A percentile compares a stretch with the other conserved stretches of the same genome.
Conservation (phyloP, 2,329 filamentous ascomycete species). For the Clonostachys solani region DNA sequence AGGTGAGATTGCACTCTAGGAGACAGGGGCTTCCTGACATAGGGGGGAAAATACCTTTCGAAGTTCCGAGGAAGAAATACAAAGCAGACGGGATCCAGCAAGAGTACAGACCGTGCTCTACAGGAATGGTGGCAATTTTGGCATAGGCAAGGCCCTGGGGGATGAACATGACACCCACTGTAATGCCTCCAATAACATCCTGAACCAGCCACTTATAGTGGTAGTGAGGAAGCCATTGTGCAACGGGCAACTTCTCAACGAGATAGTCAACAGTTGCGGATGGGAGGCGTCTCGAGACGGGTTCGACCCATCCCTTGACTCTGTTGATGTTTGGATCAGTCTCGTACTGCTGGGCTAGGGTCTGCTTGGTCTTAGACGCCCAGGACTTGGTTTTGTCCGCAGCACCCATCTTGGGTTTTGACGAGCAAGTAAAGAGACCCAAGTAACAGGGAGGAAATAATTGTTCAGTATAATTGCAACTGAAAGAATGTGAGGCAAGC, state of each 20-base stretch:
- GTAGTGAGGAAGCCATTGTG: conserved; percentile 60
- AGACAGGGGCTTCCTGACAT: not conserved
- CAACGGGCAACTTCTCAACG: conserved; percentile 55
- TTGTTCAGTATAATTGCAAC: too few species aligned
- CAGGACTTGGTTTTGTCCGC: not conserved
- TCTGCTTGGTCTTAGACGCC: conserved; percentile 9
- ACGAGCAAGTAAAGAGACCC: too few species aligned
- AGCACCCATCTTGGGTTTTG: not conserved
- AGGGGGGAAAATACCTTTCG: conserved; percentile 39
- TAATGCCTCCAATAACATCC: conserved; percentile 58
- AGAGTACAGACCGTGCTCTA: conserved; percentile 56
- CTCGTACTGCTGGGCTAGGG: conserved; percentile 9
- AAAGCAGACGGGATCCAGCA: conserved; percentile 54
- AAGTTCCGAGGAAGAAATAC: conserved; percentile 57
- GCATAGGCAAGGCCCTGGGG: conserved; percentile 60
- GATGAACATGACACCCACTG: conserved; percentile 55
- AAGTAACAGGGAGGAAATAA: too few species aligned
- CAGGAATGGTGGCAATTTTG: conserved; percentile 56
- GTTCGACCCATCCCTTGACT: conserved; percentile 12
- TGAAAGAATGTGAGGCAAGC: too few species aligned
- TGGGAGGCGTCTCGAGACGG: conserved; percentile 31
- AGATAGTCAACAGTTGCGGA: conserved; percentile 50
- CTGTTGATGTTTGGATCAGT: conserved; percentile 19
- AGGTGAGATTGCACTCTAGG: not conserved
- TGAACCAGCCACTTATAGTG: conserved; percentile 56